Base-by-base conservation (phyloP, 257 asterid genomes). In the Cordia subcordata region DNA sequence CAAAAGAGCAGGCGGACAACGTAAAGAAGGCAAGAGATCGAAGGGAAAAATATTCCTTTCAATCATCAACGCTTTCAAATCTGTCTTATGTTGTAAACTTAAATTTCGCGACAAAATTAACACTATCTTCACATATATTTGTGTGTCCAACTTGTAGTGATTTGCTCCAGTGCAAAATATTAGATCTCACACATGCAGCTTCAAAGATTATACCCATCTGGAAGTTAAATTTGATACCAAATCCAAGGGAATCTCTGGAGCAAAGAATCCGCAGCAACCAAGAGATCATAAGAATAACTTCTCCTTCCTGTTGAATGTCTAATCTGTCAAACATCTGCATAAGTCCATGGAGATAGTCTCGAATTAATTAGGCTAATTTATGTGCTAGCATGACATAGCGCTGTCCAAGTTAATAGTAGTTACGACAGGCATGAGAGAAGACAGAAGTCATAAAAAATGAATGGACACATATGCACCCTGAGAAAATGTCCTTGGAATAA, bases 281-380 rank as follows among this genome's bases (percentile, higher is more conserved):
- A 42, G 15, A 42, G 47, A 4, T 42, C 15, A 42, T 42, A 42
- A 42, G 15, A 42, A 42, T 42, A 42, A 18, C 16, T 58, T 62
- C n/a, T 59, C 16, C 61, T 54, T 49, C 60, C 47, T 18, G 47
- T 27, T 62, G 67, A 33, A 27, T 56, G 15, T 60, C 58, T 52
- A 60, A 42, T 55, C 49, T 15, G 42, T 76, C 68, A 67, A 47
- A 69, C 82, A 77, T 68, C 88, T 84, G 79, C 67, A 60, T 20
- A 18, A 57, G 59, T 66, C 23, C 65, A 74, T 58, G 61, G 18
- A 47, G 60, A 55, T 11, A 39, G 32, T 21, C 4, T 63, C 63
- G 19, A 66, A 57, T 22, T 8, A 12, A 39, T 27, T 51, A 32
- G 64, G 33, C 39, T n/a, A 37, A 19, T 38, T 16, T 32, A 19